phyloP scores from a whole-genome alignment of 352 stramenopile genomes.

The Blastocystis sp. region DNA sequence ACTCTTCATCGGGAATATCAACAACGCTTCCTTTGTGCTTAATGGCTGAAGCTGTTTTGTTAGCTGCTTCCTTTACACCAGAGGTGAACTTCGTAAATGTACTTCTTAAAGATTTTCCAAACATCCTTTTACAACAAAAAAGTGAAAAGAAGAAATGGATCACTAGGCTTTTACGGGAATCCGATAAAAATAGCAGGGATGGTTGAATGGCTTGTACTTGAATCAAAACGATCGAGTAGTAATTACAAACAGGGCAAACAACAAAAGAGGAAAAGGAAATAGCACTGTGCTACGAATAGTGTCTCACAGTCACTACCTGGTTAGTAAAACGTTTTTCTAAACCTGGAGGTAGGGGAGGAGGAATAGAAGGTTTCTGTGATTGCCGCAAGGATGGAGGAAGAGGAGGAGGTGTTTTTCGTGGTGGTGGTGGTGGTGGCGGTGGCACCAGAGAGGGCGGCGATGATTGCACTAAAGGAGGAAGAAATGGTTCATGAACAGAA shows the following conservation, averaged over 20 bases:
- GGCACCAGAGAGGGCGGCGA: neutral
- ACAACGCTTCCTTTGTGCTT: slow-evolving; percentile 52
- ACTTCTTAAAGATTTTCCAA: slow-evolving; percentile 34
- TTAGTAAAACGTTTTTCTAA: neutral
- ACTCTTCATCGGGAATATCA: slow-evolving; percentile 62
- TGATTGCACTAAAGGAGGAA: neutral
- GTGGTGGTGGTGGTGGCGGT: neutral
- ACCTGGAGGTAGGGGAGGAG: neutral
- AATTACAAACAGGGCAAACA: neutral
- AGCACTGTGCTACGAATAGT: neutral
- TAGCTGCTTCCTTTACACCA: slow-evolving; percentile 28
- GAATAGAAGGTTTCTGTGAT: neutral
- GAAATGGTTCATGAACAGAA: neutral
- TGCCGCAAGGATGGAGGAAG: neutral
- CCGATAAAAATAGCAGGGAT: neutral
- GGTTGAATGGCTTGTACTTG: neutral
- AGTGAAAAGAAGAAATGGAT: neutral
- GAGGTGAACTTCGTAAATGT: slow-evolving; percentile 55
- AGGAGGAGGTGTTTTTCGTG: neutral
- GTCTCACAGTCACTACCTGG: neutral
- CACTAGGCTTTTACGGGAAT: neutral
- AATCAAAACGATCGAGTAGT: neutral
- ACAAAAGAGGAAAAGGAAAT: neutral
- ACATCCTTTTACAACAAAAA: slow-evolving; percentile 38
- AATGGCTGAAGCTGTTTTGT: slow-evolving; percentile 22